Percentiles rank a stretch among this genome's conserved stretches.
Conservation (phyloP, 768 basidiomycete species). For the Mycena metata region DNA sequence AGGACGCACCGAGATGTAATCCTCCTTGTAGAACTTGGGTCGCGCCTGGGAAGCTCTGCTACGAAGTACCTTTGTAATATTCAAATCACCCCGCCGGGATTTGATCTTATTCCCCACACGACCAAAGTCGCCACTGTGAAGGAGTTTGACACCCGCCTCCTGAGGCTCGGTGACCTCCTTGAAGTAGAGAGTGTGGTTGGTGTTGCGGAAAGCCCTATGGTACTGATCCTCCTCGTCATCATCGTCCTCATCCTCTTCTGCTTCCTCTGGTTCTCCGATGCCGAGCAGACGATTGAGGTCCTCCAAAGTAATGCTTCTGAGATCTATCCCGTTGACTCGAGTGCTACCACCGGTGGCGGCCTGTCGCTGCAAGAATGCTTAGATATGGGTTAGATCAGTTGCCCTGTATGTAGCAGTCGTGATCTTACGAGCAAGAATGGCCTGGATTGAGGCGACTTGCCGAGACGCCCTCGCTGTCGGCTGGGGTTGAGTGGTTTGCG, state of each 20-base stretch:
- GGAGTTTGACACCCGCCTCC: conserved; percentile 71
- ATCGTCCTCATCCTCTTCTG: conserved; percentile 56
- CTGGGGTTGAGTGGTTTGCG: conserved; percentile 33
- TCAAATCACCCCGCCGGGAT: conserved; percentile 56
- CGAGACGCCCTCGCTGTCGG: conserved; percentile 38
- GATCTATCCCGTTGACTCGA: conserved; percentile 12
- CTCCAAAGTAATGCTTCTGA: conserved; percentile 40
- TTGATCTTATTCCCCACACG: conserved; percentile 65
- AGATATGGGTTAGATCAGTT: conserved; percentile 8
- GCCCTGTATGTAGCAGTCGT: background rate
- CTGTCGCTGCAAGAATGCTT: conserved; percentile 30
- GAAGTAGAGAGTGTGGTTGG: conserved; percentile 48
- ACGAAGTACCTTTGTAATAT: conserved; percentile 63
- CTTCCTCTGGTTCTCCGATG: conserved; percentile 32
- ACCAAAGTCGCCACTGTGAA: conserved; percentile 87
- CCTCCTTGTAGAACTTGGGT: conserved; percentile 61
- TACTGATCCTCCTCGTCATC: conserved; percentile 52
- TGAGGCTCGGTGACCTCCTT: conserved; percentile 69
- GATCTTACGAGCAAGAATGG: conserved; percentile 31
- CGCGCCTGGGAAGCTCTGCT: conserved; percentile 55
- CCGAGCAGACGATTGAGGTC: conserved; percentile 44
- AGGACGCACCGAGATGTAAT: conserved; percentile 64
- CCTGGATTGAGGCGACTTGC: conserved; percentile 28
- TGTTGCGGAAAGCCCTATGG: conserved; percentile 32
- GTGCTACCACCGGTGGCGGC: background rate